A percentile compares a stretch with the other conserved stretches of the same genome.
Conservation (phyloP, 2,329 filamentous ascomycete species). For the Orbilia blumenaviensis region DNA sequence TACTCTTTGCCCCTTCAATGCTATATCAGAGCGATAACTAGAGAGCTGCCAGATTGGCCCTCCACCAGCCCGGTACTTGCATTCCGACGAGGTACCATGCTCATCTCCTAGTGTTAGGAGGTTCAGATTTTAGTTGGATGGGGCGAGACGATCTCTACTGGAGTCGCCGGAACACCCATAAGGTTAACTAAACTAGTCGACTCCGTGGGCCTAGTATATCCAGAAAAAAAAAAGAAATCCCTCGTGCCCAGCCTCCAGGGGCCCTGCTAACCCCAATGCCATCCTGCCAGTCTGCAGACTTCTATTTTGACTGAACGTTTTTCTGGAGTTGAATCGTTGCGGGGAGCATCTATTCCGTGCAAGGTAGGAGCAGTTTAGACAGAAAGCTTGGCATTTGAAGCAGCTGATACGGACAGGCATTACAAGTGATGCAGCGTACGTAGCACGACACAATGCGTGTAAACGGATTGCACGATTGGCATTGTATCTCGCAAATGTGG, state of each 20-base stretch:
- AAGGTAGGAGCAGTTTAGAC: constrained; percentile 45
- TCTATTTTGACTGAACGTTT: constrained; percentile 14
- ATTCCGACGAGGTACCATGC: constrained; percentile 43
- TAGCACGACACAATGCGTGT: constrained; percentile 29
- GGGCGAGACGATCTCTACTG: constrained; percentile 32
- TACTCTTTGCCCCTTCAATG: constrained; percentile 23
- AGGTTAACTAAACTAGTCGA: constrained; percentile 53
- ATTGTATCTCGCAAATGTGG: background rate
- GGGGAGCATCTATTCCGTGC: constrained; percentile 49
- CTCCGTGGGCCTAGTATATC: constrained; percentile 35
- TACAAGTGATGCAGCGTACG: constrained; percentile 6
- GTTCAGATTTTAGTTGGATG: constrained; percentile 40
- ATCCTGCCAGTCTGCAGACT: constrained; percentile 42
- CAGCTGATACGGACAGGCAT: constrained; percentile 41
- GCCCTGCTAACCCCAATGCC: background rate
- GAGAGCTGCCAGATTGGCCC: constrained; percentile 50
- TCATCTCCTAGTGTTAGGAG: constrained; percentile 30
- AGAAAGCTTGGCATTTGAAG: constrained; percentile 45
- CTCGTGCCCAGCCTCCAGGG: constrained; percentile 34
- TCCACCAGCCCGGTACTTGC: constrained; percentile 11
- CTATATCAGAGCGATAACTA: background rate
- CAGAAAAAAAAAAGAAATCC: constrained; percentile 52
- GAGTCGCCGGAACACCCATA: constrained; percentile 42
- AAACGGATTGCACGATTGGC: constrained; percentile 14
- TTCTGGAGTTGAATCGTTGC: constrained; percentile 30